A percentile compares a stretch with the other conserved stretches of the same genome.
Conservation (phyloP, 2,329 filamentous ascomycete species). For the Aspergillus sp. region DNA sequence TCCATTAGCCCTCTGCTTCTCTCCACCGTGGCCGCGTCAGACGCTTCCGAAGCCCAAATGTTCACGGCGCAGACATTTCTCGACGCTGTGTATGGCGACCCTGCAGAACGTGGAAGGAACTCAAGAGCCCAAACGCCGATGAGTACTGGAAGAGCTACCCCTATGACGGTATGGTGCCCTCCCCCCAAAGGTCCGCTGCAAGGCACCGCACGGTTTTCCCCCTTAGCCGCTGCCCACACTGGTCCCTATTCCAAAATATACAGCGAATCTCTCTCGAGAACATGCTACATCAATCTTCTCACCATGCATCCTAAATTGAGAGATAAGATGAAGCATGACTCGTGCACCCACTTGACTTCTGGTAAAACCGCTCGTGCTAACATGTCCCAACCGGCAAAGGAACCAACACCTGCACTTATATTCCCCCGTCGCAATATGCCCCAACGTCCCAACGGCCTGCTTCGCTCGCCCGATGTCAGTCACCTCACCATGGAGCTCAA, state of each 20-base stretch:
- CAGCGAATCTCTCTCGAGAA: neutral
- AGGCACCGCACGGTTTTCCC: slow-evolving; percentile 22
- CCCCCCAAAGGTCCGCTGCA: slow-evolving; percentile 30
- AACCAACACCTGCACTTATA: slow-evolving; percentile 59
- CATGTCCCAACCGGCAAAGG: slow-evolving; percentile 50
- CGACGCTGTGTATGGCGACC: slow-evolving; percentile 74
- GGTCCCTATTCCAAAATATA: neutral
- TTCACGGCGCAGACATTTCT: slow-evolving; percentile 74
- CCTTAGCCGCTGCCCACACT: slow-evolving; percentile 5
- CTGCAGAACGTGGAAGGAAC: slow-evolving; percentile 58
- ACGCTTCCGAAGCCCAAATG: slow-evolving; percentile 78
- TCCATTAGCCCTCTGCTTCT: slow-evolving; percentile 63
- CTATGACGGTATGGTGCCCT: slow-evolving; percentile 46
- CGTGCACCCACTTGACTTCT: slow-evolving; percentile 17
- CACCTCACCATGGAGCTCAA: slow-evolving; percentile 68
- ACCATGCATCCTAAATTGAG: slow-evolving; percentile 5
- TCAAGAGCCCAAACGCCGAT: slow-evolving; percentile 71
- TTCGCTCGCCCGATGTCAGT: slow-evolving; percentile 73
- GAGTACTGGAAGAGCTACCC: slow-evolving; percentile 52
- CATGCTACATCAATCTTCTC: slow-evolving; percentile 10
- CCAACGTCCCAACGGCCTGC: slow-evolving; percentile 69
- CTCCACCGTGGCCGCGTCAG: slow-evolving; percentile 72
- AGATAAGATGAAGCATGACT: slow-evolving; percentile 21
- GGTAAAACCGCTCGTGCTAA: slow-evolving; percentile 39
- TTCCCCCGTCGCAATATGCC: slow-evolving; percentile 61